Evolutionary conservation across 2,329 filamentous ascomycete species (phyloP).

Genomic region (Berkeleyomyces basicola): DNA sequence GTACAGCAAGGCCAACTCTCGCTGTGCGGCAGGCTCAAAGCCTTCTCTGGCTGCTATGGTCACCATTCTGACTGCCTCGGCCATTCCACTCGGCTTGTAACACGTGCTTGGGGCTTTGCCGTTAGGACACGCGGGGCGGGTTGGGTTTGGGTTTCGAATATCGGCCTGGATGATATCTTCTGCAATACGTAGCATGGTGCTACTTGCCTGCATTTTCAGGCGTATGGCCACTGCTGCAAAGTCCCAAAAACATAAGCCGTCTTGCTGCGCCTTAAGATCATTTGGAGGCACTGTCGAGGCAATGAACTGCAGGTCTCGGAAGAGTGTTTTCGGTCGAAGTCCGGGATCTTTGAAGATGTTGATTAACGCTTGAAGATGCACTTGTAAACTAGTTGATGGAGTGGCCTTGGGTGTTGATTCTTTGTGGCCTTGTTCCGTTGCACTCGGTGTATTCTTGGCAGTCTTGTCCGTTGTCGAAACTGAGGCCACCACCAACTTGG

Average conservation of each 20-base stretch:
- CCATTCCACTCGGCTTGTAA: slow-evolving; percentile 47
- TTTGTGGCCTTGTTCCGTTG: slow-evolving; percentile 21
- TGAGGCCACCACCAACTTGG: slow-evolving; percentile 65
- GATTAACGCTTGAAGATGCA: slow-evolving; percentile 49
- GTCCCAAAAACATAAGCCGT: slow-evolving; percentile 74
- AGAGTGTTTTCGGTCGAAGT: slow-evolving; percentile 62
- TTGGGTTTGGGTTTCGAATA: slow-evolving; percentile 15
- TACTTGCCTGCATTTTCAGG: slow-evolving; percentile 74
- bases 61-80: slow-evolving; percentile 77
- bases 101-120: background rate
- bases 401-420: slow-evolving; percentile 26
- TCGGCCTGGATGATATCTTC: slow-evolving; percentile 42
- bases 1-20: slow-evolving; percentile 86
- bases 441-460: slow-evolving; percentile 21
- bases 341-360: slow-evolving; percentile 49
- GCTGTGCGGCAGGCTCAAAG: slow-evolving; percentile 61
- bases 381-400: slow-evolving; percentile 33
- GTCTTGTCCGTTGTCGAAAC: slow-evolving; percentile 50
- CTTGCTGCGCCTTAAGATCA: slow-evolving; percentile 44
- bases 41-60: slow-evolving; percentile 90
- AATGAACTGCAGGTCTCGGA: slow-evolving; percentile 65
- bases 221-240: slow-evolving; percentile 75
- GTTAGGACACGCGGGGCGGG: slow-evolving; percentile 23
- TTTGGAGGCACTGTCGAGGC: slow-evolving; percentile 46
- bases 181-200: slow-evolving; percentile 53